These are phyloP conservation scores for Globisporangium cylindrosporum DNA, from an alignment of 352 stramenopile genomes.

Conservation along the genomic window DNA sequence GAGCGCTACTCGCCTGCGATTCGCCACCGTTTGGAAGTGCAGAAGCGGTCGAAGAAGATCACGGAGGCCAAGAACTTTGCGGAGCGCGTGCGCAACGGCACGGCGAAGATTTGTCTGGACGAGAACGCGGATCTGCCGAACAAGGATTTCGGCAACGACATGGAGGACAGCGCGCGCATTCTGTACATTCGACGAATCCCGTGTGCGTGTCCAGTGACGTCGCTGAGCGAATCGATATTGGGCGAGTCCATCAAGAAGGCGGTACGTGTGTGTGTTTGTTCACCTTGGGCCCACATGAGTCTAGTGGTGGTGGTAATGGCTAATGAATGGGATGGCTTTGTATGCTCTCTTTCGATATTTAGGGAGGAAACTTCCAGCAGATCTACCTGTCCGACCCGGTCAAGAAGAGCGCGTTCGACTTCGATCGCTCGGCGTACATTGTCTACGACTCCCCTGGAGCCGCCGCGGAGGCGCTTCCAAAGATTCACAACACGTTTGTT, in stretches of 20 bases:
- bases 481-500: constrained; percentile 87
- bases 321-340: neutral
- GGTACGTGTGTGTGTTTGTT: constrained; percentile 31
- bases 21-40: constrained; percentile 54
- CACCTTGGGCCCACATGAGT: neutral
- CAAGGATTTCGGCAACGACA: constrained; percentile 71
- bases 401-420: constrained; percentile 86
- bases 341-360: constrained; percentile 4
- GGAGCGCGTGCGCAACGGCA: constrained; percentile 53
- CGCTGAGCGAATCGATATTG: constrained; percentile 62
- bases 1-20: constrained; percentile 82
- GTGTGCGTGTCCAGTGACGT: constrained; percentile 66
- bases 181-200: constrained; percentile 81
- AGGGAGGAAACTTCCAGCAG: constrained; percentile 74
- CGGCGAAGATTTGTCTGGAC: constrained; percentile 60
- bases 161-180: constrained; percentile 73
- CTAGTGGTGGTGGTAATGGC: constrained; percentile 1
- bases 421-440: constrained; percentile 83
- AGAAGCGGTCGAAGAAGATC: constrained; percentile 66
- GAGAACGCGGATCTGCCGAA: constrained; percentile 44
- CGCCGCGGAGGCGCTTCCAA: constrained; percentile 67
- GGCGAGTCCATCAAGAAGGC: constrained; percentile 83
- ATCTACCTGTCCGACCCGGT: constrained; percentile 80
- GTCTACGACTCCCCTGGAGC: constrained; percentile 74
- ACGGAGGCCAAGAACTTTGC: constrained; percentile 74